Conservation (phyloP, 345 rosid species). For the Bruguiera sexangula region DNA sequence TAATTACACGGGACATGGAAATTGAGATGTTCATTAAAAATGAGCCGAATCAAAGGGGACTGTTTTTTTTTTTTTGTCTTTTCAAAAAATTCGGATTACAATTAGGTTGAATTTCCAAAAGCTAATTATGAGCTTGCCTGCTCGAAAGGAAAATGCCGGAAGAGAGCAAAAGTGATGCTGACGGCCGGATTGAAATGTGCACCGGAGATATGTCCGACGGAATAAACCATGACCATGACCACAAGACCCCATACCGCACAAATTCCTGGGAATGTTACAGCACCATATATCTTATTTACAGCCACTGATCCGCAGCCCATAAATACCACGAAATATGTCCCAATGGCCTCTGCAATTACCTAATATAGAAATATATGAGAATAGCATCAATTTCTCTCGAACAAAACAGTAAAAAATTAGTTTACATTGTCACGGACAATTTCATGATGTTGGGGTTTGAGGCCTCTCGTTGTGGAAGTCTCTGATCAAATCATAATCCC, state of each 20-base stretch:
- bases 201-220: constrained; percentile 27
- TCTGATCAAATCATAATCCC: too few relatives aligned
- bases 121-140: constrained; percentile 2
- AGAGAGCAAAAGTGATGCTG: constrained; percentile 18
- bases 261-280: constrained; percentile 25
- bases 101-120: too few relatives aligned
- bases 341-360: constrained; percentile 25
- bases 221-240: constrained; percentile 28
- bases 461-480: too few relatives aligned
- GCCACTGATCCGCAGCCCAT: constrained; percentile 22
- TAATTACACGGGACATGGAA: too few relatives aligned
- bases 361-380: neutral
- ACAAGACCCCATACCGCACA: constrained; percentile 24
- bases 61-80: too few relatives aligned
- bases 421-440: neutral
- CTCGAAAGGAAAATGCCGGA: constrained; percentile 18
- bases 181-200: constrained; percentile 37
- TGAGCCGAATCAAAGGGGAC: neutral
- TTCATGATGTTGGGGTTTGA: neutral
- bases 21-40: too few relatives aligned
- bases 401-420: neutral
- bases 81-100: neutral
- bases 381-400: neutral
- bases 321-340: constrained; percentile 23
- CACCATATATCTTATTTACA: constrained; percentile 20